Conservation (phyloP, 73 alveolate species). For the Tetrahymena elliotti region DNA sequence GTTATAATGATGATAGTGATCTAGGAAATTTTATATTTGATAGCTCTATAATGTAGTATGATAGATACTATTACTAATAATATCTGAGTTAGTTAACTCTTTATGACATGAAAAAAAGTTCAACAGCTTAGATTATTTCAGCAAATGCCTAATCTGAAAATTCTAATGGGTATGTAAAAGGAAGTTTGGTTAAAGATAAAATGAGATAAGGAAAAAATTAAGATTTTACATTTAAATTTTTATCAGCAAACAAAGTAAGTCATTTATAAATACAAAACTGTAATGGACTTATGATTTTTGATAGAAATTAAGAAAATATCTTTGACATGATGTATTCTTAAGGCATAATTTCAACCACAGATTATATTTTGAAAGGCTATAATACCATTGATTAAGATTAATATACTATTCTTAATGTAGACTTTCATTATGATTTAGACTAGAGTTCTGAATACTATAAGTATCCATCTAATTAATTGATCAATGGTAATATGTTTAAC, state of each 20-base stretch:
- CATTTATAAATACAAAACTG: too few relatives aligned
- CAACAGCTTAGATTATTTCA: background rate
- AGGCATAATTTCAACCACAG: background rate
- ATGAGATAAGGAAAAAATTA: background rate
- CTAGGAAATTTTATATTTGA: background rate
- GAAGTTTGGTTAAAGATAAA: background rate
- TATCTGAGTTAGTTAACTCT: background rate
- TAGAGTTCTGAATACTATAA: background rate
- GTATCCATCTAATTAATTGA: background rate
- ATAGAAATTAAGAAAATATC: background rate
- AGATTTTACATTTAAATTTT: background rate
- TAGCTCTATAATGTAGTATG: background rate
- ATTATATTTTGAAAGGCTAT: background rate
- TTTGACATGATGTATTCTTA: background rate
- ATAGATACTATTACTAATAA: too few relatives aligned
- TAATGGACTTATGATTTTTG: background rate
- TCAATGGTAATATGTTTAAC: background rate
- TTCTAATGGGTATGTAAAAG: background rate
- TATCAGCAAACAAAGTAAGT: background rate
- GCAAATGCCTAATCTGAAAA: background rate
- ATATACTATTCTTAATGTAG: background rate
- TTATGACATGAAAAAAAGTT: background rate
- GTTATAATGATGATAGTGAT: background rate
- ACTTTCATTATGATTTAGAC: background rate
- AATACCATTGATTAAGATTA: background rate